phyloP scores from a whole-genome alignment of 768 basidiomycete species.

The Trametes cubensis region DNA sequence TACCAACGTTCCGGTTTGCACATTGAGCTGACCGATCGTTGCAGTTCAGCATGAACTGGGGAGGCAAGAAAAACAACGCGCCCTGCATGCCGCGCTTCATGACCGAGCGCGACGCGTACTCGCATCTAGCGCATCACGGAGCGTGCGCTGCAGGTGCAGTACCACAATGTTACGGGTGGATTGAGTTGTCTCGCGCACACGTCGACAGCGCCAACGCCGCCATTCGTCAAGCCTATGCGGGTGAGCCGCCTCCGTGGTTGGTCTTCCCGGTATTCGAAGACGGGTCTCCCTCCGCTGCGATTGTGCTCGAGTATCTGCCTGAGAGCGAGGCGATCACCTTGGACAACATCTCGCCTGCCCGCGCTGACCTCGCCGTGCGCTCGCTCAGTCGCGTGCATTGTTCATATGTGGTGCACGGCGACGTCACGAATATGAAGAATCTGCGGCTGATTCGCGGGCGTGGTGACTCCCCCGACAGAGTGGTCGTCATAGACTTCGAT shows the following conservation, averaged over 20 bases:
- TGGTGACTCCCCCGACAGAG: background rate
- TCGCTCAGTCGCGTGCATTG: slow-evolving; percentile 11
- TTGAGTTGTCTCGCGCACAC: slow-evolving; percentile 3
- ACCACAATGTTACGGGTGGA: slow-evolving; percentile 20
- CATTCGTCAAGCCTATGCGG: background rate
- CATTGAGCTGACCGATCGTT: background rate
- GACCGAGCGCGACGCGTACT: slow-evolving; percentile 8
- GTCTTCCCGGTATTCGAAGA: background rate
- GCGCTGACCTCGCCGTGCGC: slow-evolving; percentile 15
- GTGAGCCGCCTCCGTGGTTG: background rate
- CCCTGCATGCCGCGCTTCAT: background rate
- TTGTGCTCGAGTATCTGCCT: slow-evolving; percentile 23
- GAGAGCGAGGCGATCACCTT: background rate
- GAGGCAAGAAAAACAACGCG: background rate
- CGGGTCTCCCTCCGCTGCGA: slow-evolving; percentile 1
- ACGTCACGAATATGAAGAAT: background rate
- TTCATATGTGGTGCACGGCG: slow-evolving; percentile 17
- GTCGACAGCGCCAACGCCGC: background rate
- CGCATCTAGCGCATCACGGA: slow-evolving; percentile 18
- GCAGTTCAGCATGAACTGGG: background rate
- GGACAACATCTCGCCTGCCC: background rate
- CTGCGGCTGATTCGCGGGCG: background rate
- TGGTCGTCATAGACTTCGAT: background rate
- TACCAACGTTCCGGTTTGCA: too few species aligned
- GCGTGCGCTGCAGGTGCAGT: slow-evolving; percentile 11